Evolutionary conservation across 257 asterid species (phyloP), one percentile per base, ranked within the genome.

Genomic region (Salvia rosmarinus): DNA sequence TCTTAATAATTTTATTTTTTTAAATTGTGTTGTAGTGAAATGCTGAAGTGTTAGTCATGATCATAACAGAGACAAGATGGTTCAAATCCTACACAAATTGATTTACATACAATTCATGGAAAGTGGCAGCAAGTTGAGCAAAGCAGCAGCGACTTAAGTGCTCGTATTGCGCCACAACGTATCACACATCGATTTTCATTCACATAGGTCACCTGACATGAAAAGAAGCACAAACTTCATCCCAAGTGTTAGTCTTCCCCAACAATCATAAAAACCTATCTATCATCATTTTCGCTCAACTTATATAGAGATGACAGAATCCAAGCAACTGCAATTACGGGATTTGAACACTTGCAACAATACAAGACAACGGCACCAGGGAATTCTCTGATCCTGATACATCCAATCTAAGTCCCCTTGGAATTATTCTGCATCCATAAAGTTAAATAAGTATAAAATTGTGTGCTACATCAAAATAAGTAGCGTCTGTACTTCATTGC

Each of bases 401-500:
- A 58, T 65, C 71, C 65, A 19, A 13, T 34, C 82, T 78, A 86
- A 49, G 73, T 71, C 37, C 59, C 76, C 71, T 72, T 85, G 62
- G 85, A 71, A 50, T 74, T 78, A 44, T 82, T 85, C 96, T 86
- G 89, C 85, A 74, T 63, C n/a, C 35, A 12, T 7, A 56, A 52
- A 67, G 28, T 55, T 11, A 60, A 43, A 64, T 58, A 44, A 54
- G 67, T 28, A 46, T 32, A 42, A 5, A 72, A 50, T 64, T 17
- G n/a, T 64, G 35, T 51, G 70, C 76, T 62, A 12, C 21, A 55
- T 63, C 52, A 77, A 47, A 47, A 54, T 65, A 59, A 66, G 65
- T 44, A 25, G 51, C 37, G 46, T 46, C 25, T 50, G 9, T 20
- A 73, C 12, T 11, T 46, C 17, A 0, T 32, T 30, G 6, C n/a